Evolutionary conservation across 441 rosid genomes (phyloP), one percentile per base, ranked within the genome.

Genomic region (Pelargonium myrrhifolium): DNA sequence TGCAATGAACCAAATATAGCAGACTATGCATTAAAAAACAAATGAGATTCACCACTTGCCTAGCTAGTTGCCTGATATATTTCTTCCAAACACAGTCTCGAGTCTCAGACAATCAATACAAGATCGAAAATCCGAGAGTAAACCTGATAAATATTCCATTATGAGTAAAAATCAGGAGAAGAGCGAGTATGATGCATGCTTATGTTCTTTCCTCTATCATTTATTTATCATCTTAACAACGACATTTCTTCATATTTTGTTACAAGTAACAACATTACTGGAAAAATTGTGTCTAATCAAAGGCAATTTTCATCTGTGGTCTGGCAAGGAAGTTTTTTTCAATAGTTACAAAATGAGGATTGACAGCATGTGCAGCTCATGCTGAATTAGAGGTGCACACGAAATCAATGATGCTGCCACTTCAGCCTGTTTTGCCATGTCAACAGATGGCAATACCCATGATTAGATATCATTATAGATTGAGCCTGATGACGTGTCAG

Each of bases 31-130:
- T 64, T 43, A 12, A 65, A 65, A n/a, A 47, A 64, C 15, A 47
- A 45, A 47, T 20, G 6, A 14, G 49, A 65, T 51, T 47, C 55
- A 12, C 55, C 18, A 47, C 55, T 47, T 47, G 55, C 53, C 53
- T 47, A 12, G 53, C 53, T 71, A 63, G 62, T 71, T 65, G n/a
- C 72, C 56, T 62, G 12, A 18, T 77, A 77, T 75, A 72, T 80
- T 74, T 74, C 51, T 59, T 55, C 55, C 9, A 8, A 5, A 17
- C 14, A 17, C 3, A 17, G 26, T 56, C 8, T 21, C 1, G 14
- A 45, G 51, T 14, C 11, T 45, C 11, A 14, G 61, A 56, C 26
- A 56, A 21, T 15, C 55, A 47, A 47, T 47, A 47, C 18, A 47
- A 3, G 55, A 47, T 47, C 55, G 5, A 11, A 11, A 47, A 14